phyloP scores from a whole-genome alignment of 106 monocot genomes.

The Narthecium ossifragum region DNA sequence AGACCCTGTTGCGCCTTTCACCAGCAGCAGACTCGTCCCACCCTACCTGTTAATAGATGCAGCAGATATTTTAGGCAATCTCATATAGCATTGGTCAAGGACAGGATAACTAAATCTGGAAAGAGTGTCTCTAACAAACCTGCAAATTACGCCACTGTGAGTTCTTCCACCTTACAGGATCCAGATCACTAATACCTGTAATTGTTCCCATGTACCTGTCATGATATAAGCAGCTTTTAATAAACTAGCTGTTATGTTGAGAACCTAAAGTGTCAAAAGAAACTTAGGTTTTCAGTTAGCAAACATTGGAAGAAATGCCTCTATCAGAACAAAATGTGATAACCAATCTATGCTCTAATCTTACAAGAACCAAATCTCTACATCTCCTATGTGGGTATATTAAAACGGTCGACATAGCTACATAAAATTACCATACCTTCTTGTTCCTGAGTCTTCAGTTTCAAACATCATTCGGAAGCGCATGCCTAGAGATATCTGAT shows the following conservation, averaged over 20 bases:
- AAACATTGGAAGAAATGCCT: no score
- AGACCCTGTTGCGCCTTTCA: conserved; percentile 86
- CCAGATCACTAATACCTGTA: conserved; percentile 74
- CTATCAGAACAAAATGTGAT: no score
- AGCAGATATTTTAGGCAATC: background rate
- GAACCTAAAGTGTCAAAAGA: no score
- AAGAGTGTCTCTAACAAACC: conserved; percentile 11
- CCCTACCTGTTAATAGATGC: conserved; percentile 53
- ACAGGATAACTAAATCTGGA: background rate
- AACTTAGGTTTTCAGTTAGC: no score
- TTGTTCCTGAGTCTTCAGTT: conserved; percentile 80
- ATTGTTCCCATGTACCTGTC: conserved; percentile 86
- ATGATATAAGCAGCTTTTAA: no score
- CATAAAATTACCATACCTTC: conserved; percentile 57
- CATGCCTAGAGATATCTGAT: conserved; percentile 70
- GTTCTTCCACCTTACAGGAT: conserved; percentile 74
- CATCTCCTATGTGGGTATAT: no score
- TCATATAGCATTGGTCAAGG: background rate
- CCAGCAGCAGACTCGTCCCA: conserved; percentile 97
- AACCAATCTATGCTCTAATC: no score
- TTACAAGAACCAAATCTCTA: conserved; percentile 84
- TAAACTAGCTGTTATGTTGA: no score
- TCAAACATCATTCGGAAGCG: conserved; percentile 84
- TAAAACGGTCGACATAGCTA: no score
- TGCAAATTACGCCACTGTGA: conserved; percentile 90